A percentile compares a stretch with the other conserved stretches of the same genome.
phyloP scores from a whole-genome alignment of 1,284 basidiomycete genomes.

The Microbotryum violaceum region DNA sequence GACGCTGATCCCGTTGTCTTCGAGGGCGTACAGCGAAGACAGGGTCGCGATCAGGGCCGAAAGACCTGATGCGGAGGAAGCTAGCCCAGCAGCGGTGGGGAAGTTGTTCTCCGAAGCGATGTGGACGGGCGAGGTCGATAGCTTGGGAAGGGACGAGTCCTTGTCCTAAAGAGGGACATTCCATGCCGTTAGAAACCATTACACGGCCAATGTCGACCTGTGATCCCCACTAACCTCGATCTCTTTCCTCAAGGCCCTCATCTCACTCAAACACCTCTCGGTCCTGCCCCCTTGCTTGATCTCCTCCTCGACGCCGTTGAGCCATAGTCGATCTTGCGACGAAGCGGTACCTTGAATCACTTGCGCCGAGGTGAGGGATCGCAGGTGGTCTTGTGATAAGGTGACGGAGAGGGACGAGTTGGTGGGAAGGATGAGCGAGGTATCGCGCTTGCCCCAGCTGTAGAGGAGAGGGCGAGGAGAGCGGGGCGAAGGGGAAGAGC shows the following conservation, averaged over 20 bases:
- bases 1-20: slow-evolving; percentile 39
- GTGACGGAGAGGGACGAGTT: slow-evolving; percentile 97
- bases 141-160: slow-evolving; percentile 49
- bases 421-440: slow-evolving; percentile 87
- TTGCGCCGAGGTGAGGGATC: slow-evolving; percentile 86
- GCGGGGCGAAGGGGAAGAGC: background rate
- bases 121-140: slow-evolving; percentile 67
- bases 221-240: slow-evolving; percentile 52
- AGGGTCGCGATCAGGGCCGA: slow-evolving; percentile 89
- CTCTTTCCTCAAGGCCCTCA: slow-evolving; percentile 66
- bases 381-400: slow-evolving; percentile 89
- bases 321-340: slow-evolving; percentile 68
- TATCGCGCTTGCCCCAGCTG: slow-evolving; percentile 93
- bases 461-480: background rate
- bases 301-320: slow-evolving; percentile 42
- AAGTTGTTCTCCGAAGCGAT: slow-evolving; percentile 98
- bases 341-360: slow-evolving; percentile 57
- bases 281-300: slow-evolving; percentile 41
- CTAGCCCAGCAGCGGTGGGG: slow-evolving; percentile 94
- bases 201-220: background rate
- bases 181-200: no score
- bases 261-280: slow-evolving; percentile 77
- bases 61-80: slow-evolving; percentile 94
- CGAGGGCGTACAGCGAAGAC: slow-evolving; percentile 72
- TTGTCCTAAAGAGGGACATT: slow-evolving; percentile 35